Evolutionary conservation across 108 stramenopile species (phyloP).

Genomic region (Nitzschia inconspicua): DNA sequence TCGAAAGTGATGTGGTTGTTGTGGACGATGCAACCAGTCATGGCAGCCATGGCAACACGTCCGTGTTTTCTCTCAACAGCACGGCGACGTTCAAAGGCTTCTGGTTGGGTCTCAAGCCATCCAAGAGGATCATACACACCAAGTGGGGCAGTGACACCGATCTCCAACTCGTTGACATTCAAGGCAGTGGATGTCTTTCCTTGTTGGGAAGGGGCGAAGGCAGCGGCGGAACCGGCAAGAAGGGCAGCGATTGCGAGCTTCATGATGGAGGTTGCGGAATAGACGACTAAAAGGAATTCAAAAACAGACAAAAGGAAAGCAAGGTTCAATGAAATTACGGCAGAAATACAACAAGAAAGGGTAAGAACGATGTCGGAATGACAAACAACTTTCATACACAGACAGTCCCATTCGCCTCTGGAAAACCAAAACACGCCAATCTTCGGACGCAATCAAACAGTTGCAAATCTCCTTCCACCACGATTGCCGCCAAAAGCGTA

Average conservation of each 20-base stretch:
- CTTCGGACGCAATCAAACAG: no score
- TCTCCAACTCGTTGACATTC: constrained; percentile 65
- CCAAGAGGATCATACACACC: constrained; percentile 69
- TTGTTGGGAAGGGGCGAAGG: constrained; percentile 64
- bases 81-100: constrained; percentile 39
- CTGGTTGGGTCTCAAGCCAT: constrained; percentile 36
- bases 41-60: constrained; percentile 62
- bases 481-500: no score
- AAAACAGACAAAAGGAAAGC: no score
- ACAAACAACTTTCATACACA: no score
- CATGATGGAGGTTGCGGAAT: constrained; percentile 54
- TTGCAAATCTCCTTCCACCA: no score
- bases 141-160: constrained; percentile 63
- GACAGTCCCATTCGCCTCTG: no score
- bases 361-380: no score
- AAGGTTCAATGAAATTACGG: no score
- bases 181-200: constrained; percentile 57
- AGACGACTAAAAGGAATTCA: no score
- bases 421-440: no score
- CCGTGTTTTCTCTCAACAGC: constrained; percentile 70
- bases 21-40: constrained; percentile 75
- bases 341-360: no score
- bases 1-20: constrained; percentile 66
- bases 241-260: constrained; percentile 65
- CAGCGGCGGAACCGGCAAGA: constrained; percentile 63